Evolutionary conservation across 2,329 filamentous ascomycete genomes (phyloP).

Genomic region (Lasiodiplodia sp.): DNA sequence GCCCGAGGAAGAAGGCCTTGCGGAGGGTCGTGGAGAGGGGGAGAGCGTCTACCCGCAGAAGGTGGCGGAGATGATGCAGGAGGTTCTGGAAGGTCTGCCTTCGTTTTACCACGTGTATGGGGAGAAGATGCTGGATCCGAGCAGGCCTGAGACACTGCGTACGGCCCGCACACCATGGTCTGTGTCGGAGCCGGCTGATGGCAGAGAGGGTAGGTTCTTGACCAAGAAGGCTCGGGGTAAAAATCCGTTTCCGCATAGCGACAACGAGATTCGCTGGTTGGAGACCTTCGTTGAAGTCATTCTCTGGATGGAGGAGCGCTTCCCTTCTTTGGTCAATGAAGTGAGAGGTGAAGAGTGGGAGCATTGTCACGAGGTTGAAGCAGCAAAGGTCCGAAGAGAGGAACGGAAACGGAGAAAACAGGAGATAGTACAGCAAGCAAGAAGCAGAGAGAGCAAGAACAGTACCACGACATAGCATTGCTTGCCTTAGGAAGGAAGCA

Average conservation of each 20-base stretch:
- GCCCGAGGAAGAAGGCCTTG: background rate
- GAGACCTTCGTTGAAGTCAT: background rate
- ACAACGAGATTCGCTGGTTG: background rate
- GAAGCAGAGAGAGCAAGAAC: no score
- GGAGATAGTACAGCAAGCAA: no score
- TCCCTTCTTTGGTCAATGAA: background rate
- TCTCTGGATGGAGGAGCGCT: constrained; percentile 6
- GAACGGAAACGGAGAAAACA: background rate
- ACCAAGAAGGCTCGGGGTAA: background rate
- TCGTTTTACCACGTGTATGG: background rate
- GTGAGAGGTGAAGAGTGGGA: background rate
- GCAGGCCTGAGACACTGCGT: background rate
- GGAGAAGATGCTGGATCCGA: background rate
- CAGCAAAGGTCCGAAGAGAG: background rate
- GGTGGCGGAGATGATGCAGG: background rate
- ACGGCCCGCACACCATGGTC: background rate
- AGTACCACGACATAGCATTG: no score
- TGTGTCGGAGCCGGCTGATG: no score
- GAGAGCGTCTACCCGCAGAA: background rate
- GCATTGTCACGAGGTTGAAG: background rate
- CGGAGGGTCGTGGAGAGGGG: no score
- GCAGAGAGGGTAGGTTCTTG: background rate
- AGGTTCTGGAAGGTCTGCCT: background rate
- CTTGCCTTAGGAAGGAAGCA: no score
- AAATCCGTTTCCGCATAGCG: background rate